Base-by-base conservation (phyloP, 2,329 filamentous ascomycete genomes). In the Neocucurbitaria cava region DNA sequence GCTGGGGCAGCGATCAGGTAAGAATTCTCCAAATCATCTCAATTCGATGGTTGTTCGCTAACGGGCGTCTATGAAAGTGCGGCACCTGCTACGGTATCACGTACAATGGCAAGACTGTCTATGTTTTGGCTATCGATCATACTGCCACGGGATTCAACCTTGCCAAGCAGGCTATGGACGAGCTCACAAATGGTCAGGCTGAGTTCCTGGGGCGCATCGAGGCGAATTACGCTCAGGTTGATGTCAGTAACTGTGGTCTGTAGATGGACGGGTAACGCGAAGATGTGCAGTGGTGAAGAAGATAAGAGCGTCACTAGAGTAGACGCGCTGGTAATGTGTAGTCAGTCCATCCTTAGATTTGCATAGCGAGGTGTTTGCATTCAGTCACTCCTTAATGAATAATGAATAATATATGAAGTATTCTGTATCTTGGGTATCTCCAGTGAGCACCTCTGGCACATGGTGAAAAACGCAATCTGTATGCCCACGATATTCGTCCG, bases 1-100 rank as follows among this genome's bases (percentile, higher is more conserved):
- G 76, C 44, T 84, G 79, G 79, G 79, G 80, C 67, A 70, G 64
- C 35, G 43, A 66, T 35, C 64, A 70, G 59, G 70, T 70, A 60
- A 38, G 64, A 44, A 23, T 44, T 46, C 13, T 21, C 39, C 23
- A 49, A 5, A 35, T 10, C 23, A 24, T 49, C 24, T 8, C n/a
- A 38, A 30, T 15, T 18, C 11, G 44, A 11, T 33, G 9, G n/a
- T n/a, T n/a, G n/a, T n/a, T 7, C 28, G 49, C 60, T 63, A 56
- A 65, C 41, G 42, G 33, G 24, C n/a, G 10, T 8, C 39, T 51
- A 13, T 43, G 18, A 1, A 62, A 81, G 69, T 85, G 83, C 67
- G 82, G 82, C 44, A 80, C 78, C 40, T 85, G 83, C 76, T 84
- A 82, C 68, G 68, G 75, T 47, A 62, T 85, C 49, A 77, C 76